Conservation (phyloP, 1,139 yeast genomes). For the Yamadazyma siamensis region DNA sequence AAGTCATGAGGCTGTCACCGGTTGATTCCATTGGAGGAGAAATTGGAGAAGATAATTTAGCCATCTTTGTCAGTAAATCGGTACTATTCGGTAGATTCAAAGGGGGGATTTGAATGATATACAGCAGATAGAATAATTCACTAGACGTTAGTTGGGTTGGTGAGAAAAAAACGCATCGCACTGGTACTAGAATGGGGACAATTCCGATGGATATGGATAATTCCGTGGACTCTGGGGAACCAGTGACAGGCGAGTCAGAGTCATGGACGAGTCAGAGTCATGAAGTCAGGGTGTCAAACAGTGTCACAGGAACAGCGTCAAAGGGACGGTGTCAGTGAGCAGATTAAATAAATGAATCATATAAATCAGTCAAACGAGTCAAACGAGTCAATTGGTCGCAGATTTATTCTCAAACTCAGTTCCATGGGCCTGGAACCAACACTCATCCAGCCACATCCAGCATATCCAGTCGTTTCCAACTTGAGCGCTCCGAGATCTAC, state of each 20-base stretch:
- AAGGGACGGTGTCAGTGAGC: not conserved
- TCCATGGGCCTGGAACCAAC: not conserved
- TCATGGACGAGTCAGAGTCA: not conserved
- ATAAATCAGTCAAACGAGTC: too few species aligned
- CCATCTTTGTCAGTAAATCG: slow-evolving; percentile 7
- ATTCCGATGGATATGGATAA: not conserved
- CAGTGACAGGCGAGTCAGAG: too few species aligned
- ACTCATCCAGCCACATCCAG: too few species aligned
- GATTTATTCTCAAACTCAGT: not conserved
- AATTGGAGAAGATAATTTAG: slow-evolving; percentile 59
- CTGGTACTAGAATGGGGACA: not conserved
- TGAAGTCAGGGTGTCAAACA: not conserved
- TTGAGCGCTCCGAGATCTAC: not conserved
- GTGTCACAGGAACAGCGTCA: not conserved
- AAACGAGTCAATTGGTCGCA: too few species aligned
- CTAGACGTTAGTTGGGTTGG: slow-evolving; percentile 1
- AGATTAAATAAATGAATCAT: too few species aligned
- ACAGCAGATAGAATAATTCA: too few species aligned
- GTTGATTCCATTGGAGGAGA: slow-evolving; percentile 84
- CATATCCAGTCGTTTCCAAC: not conserved
- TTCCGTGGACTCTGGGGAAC: slow-evolving; percentile 1
- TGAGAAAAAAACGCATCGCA: slow-evolving; percentile 1
- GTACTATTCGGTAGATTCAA: not conserved
- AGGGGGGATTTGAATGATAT: too few species aligned
- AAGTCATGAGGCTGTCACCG: slow-evolving; percentile 79